phyloP scores from a whole-genome alignment of 352 stramenopile genomes.

The Pythium volutum region DNA sequence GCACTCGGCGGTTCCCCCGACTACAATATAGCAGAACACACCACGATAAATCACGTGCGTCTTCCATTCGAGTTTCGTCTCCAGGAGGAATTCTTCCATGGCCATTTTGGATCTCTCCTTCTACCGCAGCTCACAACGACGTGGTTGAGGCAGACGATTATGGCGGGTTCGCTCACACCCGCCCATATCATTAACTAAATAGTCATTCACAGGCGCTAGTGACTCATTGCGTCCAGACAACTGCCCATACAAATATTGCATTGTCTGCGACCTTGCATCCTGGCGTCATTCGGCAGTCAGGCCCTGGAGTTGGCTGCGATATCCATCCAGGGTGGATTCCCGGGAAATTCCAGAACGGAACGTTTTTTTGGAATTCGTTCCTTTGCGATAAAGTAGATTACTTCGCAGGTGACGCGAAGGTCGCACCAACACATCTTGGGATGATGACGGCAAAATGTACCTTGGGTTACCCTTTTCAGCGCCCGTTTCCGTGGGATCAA shows the following conservation, averaged over 20 bases:
- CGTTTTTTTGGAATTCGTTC: neutral
- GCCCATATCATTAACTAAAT: too few relatives aligned
- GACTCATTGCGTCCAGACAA: slow-evolving; percentile 11
- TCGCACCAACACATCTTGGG: slow-evolving; percentile 9
- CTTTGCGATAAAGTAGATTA: neutral
- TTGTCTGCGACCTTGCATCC: neutral
- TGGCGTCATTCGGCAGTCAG: slow-evolving; percentile 9
- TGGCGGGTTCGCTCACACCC: neutral
- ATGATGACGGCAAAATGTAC: neutral
- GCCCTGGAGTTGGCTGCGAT: too few relatives aligned
- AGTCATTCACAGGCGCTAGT: neutral
- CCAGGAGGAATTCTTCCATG: too few relatives aligned
- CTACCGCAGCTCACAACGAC: neutral
- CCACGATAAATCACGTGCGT: neutral
- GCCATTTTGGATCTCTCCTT: neutral
- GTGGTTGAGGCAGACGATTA: too few relatives aligned
- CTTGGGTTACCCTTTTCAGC: neutral
- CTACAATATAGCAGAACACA: slow-evolving; percentile 14
- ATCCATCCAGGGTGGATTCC: neutral
- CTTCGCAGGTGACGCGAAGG: slow-evolving; percentile 4
- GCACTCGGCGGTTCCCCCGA: slow-evolving; percentile 9
- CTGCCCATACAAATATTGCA: neutral
- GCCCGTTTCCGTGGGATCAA: neutral
- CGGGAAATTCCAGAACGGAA: neutral
- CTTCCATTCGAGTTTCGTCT: too few relatives aligned